Conservation (phyloP, 345 rosid species). For the Eutrema japonicum region DNA sequence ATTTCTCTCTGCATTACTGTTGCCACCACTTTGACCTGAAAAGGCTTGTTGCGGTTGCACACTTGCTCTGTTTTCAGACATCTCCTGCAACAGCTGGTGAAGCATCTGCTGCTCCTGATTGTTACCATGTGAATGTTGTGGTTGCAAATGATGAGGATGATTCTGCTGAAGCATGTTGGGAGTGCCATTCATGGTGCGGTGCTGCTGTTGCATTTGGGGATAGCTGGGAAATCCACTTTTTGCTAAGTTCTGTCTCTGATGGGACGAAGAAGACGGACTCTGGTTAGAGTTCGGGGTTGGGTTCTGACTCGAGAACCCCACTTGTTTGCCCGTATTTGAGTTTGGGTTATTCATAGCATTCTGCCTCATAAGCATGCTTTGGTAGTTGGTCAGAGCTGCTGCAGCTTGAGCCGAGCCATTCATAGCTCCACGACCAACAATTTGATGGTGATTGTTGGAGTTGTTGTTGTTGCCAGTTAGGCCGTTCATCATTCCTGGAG, state of each 20-base stretch:
- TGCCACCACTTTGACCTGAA: constrained; percentile 38
- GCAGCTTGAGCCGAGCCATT: constrained; percentile 45
- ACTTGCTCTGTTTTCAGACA: constrained; percentile 27
- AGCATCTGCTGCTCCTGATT: constrained; percentile 40
- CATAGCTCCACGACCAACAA: constrained; percentile 38
- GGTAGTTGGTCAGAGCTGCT: constrained; percentile 47
- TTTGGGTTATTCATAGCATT: constrained; percentile 39
- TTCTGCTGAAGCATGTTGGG: constrained; percentile 36
- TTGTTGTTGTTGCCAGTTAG: constrained; percentile 36
- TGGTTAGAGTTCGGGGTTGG: constrained; percentile 30
- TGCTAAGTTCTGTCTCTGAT: constrained; percentile 37
- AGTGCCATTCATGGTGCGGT: constrained; percentile 2
- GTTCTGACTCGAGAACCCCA: constrained; percentile 30
- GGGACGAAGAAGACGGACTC: constrained; percentile 36
- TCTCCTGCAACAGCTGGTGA: constrained; percentile 33
- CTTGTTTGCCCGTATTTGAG: constrained; percentile 34
- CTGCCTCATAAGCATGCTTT: constrained; percentile 49
- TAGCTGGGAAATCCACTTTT: constrained; percentile 33
- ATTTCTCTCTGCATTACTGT: constrained; percentile 39
- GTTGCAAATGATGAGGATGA: constrained; percentile 38
- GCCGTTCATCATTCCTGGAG: constrained; percentile 28
- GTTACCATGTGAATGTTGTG: constrained; percentile 38
- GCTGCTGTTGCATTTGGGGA: constrained; percentile 41
- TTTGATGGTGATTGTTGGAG: constrained; percentile 33
- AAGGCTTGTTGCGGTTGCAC: constrained; percentile 36